These are phyloP conservation scores for Aureobasidium sp. DNA, from an alignment of 2,329 filamentous ascomycete genomes.

Conservation along the genomic window DNA sequence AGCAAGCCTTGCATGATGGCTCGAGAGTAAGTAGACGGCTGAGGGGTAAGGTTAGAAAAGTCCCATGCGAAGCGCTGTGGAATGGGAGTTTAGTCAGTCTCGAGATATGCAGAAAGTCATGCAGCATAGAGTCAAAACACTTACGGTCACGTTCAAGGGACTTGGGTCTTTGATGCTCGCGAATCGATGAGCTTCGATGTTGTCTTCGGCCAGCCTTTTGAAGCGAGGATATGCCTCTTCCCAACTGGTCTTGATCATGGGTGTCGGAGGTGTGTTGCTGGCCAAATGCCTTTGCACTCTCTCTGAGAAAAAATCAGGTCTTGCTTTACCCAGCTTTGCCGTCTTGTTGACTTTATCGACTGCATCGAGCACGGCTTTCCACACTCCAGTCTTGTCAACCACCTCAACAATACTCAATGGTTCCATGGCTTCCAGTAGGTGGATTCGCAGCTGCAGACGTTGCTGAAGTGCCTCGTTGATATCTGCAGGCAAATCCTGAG, in stretches of 20 bases:
- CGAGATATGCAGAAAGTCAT: background rate
- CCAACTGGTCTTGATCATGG: conserved; percentile 72
- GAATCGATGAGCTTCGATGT: conserved; percentile 45
- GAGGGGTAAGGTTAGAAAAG: conserved; percentile 72
- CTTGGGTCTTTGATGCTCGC: conserved; percentile 1
- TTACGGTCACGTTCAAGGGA: conserved; percentile 17
- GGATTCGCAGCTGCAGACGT: conserved; percentile 60
- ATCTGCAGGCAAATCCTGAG: conserved; percentile 16
- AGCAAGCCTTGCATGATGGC: conserved; percentile 47
- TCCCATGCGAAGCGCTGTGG: conserved; percentile 62
- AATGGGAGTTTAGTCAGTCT: background rate
- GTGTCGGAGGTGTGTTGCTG: conserved; percentile 86
- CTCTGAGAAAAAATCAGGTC: conserved; percentile 76
- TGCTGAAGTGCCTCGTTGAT: conserved; percentile 22
- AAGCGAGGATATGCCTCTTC: conserved; percentile 66
- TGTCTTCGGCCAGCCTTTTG: conserved; percentile 64
- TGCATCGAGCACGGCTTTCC: conserved; percentile 25
- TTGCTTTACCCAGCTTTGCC: conserved; percentile 50
- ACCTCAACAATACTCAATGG: background rate
- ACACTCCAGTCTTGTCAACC: conserved; percentile 13
- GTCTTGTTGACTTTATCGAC: conserved; percentile 6
- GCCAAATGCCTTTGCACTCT: conserved; percentile 89
- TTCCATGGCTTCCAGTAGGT: conserved; percentile 13
- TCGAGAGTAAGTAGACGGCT: conserved; percentile 77
- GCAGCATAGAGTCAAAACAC: background rate